These are phyloP conservation scores for Lipomyces lipofer DNA, from an alignment of 805 yeast species.

Conservation along the genomic window DNA sequence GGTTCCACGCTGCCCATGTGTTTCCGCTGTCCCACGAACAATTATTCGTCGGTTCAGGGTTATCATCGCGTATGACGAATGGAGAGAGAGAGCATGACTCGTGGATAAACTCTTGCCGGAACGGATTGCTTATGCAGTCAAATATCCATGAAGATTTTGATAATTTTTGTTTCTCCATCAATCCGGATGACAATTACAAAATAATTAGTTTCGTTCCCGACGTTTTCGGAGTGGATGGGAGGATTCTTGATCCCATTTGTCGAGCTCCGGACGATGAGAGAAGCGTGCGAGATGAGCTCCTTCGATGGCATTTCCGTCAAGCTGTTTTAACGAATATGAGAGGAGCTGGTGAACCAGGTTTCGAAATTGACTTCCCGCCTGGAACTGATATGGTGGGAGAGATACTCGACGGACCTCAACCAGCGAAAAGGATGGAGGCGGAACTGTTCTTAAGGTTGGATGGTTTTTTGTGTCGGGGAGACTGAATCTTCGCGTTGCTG, in stretches of 20 bases:
- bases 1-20: neutral
- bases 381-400: neutral
- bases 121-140: neutral
- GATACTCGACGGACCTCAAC: neutral
- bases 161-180: neutral
- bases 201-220: neutral
- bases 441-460: neutral
- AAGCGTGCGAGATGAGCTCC: neutral
- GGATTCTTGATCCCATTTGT: neutral
- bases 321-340: neutral
- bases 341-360: no score
- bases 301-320: neutral
- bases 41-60: neutral
- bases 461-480: neutral
- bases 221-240: neutral
- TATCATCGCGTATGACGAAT: neutral
- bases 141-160: neutral
- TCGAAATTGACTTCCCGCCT: neutral
- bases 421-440: neutral
- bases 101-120: neutral
- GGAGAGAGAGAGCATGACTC: neutral
- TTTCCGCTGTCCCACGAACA: neutral
- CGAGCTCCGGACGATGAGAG: neutral
- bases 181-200: neutral
- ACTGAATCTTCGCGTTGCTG: no score